Evolutionary conservation across 192 early-diverging fungal genomes (phyloP).

Genomic region (Phycomyces nitens): DNA sequence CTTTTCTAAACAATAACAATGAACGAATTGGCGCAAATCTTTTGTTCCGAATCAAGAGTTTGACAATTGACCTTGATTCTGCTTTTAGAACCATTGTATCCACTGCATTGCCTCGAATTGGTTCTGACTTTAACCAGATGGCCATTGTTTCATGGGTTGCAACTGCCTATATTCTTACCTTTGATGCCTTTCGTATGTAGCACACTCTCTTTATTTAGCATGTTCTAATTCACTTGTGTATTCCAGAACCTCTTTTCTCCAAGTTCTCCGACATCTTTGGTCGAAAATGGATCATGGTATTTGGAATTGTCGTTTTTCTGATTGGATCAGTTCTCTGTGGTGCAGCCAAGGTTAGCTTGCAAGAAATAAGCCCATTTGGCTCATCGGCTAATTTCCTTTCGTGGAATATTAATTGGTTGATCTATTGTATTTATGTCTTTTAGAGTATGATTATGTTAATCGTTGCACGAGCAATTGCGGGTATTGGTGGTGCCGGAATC

Average conservation of each 20-base stretch:
- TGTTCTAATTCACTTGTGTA: neutral
- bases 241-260: constrained; percentile 56
- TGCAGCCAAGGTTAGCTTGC: constrained; percentile 40
- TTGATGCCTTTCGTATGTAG: constrained; percentile 31
- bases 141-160: constrained; percentile 78
- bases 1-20: neutral
- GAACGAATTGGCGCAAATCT: neutral
- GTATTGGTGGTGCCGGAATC: constrained; percentile 61
- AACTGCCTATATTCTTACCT: constrained; percentile 59
- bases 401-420: neutral
- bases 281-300: constrained; percentile 67
- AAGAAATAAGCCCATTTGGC: neutral
- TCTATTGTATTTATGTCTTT: neutral
- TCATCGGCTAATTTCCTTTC: neutral
- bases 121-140: constrained; percentile 63
- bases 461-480: constrained; percentile 58
- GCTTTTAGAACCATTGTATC: constrained; percentile 71
- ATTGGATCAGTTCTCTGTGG: constrained; percentile 85
- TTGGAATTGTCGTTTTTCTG: constrained; percentile 74
- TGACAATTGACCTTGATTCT: neutral
- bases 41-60: neutral
- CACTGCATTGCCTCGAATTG: constrained; percentile 71
- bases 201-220: neutral
- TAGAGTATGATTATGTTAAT: constrained; percentile 52
- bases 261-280: constrained; percentile 88